Evolutionary conservation across 2,329 filamentous ascomycete species (phyloP), one percentile per base, ranked within the genome.

Genomic region (Podosphaera aphanis): DNA sequence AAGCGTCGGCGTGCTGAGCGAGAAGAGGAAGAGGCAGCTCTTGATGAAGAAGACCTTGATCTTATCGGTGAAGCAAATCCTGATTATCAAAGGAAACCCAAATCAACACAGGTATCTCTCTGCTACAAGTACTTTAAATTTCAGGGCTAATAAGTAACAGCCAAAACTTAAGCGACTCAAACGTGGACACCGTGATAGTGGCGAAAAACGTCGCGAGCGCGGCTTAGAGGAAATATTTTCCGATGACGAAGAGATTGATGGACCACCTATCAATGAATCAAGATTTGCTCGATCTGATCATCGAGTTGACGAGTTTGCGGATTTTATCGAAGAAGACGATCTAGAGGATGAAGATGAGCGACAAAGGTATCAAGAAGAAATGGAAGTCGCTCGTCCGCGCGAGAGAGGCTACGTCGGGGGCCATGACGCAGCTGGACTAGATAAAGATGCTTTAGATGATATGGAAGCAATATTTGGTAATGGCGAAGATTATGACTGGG

Each of bases 261-360:
- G 66, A 3, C 61, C 60, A 16, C 69, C 71, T 37, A 66, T 66
- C 29, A 57, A 55, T 47, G 63, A 62, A 23, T 56, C 58, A 39
- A 56, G 55, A 15, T 57, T 56, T 39, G 53, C 60, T 40, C 60
- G 62, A 27, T 53, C 56, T 18, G 63, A 67, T 48, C 71, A 80
- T 48, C 68, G 69, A 49, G 73, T 73, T 41, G 82, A 92, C 60
- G 84, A 93, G 57, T 83, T 93, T 61, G 84, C 84, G 49, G 86
- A 88, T 60, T 98, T 98, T 62, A 98, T 98, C 57, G 88, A 95
- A 60, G 85, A 94, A 55, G 90, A 95, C 56, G 86, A 84, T 50
- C 83, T 85, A 43, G 83, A 84, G 43, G 84, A 93, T 52, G 84
- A 92, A 51, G 78, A 81, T 49, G 82, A 83, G 55, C 69, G 74